Conservation (phyloP, 2,329 filamentous ascomycete species). For the Lecanosticta acicola region DNA sequence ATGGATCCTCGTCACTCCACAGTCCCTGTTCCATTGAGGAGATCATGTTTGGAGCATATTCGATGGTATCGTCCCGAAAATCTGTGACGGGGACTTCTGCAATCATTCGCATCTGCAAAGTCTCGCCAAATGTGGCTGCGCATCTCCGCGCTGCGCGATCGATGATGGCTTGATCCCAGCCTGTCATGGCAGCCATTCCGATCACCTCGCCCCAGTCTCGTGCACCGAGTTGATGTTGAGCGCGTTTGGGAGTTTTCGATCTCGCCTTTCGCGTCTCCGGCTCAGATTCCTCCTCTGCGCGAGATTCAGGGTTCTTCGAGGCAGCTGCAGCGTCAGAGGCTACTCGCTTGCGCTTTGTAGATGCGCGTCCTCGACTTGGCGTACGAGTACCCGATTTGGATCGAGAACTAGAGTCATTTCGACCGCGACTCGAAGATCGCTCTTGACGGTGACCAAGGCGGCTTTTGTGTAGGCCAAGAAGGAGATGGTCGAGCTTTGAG, state of each 20-base stretch:
- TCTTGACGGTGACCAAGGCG: constrained; percentile 22
- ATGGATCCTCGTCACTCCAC: not conserved
- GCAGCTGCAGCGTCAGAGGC: constrained; percentile 2
- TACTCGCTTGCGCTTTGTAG: constrained; percentile 7
- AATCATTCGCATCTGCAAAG: constrained; percentile 46
- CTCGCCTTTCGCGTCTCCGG: not conserved
- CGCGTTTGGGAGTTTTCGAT: not conserved
- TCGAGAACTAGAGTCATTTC: constrained; percentile 10
- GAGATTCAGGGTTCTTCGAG: too few species aligned
- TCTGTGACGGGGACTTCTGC: constrained; percentile 14
- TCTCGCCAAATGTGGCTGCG: constrained; percentile 65
- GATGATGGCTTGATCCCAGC: constrained; percentile 61
- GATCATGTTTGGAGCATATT: constrained; percentile 33
- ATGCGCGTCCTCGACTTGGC: not conserved
- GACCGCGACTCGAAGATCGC: constrained; percentile 3
- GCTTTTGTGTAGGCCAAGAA: constrained; percentile 62
- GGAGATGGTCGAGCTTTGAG: constrained; percentile 60
- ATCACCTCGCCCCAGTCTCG: constrained; percentile 84
- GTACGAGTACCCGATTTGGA: constrained; percentile 2
- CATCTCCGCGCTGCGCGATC: constrained; percentile 68
- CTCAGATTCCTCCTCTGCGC: too few species aligned
- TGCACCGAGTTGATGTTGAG: constrained; percentile 35
- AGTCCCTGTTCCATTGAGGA: constrained; percentile 21
- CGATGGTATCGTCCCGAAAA: constrained; percentile 26
- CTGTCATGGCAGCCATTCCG: constrained; percentile 68